A percentile compares a stretch with the other conserved stretches of the same genome.
These are phyloP conservation scores for Cryphonectria parasitica DNA, from an alignment of 2,329 filamentous ascomycete species.

Conservation along the genomic window DNA sequence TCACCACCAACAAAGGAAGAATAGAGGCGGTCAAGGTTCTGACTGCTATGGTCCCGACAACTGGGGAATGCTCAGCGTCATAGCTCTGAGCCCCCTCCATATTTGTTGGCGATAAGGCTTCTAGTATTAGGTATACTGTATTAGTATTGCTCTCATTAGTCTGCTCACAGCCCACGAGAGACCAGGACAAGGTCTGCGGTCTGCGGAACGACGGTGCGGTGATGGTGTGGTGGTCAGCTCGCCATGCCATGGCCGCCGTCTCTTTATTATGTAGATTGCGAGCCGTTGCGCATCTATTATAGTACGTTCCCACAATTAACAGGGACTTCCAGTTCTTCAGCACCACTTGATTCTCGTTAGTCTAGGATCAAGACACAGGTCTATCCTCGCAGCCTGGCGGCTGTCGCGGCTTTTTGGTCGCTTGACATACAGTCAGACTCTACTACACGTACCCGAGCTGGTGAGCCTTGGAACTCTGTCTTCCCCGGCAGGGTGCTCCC, in stretches of 20 bases:
- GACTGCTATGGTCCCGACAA: not conserved
- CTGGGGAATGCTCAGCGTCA: not conserved
- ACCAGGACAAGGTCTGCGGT: constrained; percentile 30
- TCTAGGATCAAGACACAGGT: constrained; percentile 15
- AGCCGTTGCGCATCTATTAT: constrained; percentile 20
- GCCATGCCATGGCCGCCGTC: constrained; percentile 5
- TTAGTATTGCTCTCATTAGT: not conserved
- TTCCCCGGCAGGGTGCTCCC: not conserved
- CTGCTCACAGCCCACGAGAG: constrained; percentile 13
- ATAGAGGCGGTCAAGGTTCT: not conserved
- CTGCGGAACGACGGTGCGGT: not conserved
- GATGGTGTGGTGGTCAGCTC: constrained; percentile 26
- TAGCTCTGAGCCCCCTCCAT: not conserved
- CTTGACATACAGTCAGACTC: not conserved
- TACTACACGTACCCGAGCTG: not conserved
- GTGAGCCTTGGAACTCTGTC: not conserved
- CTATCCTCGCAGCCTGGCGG: not conserved
- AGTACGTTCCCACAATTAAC: not conserved
- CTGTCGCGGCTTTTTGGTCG: constrained; percentile 19
- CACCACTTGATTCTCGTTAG: constrained; percentile 17
- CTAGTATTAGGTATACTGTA: not conserved
- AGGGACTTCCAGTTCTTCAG: not conserved
- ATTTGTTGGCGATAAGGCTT: not conserved
- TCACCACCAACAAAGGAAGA: not conserved
- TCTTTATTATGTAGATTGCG: not conserved